Percentiles rank a stretch among this genome's conserved stretches.
Conservation (phyloP, 805 yeast genomes). For the Saturnispora saitoi region DNA sequence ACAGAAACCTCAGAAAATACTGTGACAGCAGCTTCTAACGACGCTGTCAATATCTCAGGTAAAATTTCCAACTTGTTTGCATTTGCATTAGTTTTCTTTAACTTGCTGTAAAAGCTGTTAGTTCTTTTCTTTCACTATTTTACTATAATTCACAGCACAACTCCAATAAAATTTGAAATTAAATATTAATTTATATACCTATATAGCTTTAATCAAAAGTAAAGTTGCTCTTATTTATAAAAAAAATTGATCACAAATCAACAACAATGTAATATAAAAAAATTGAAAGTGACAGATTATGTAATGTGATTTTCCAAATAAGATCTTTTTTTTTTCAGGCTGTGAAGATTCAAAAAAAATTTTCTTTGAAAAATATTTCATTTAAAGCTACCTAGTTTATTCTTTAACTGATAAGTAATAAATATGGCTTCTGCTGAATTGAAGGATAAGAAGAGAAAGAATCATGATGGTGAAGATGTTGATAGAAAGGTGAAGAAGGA, state of each 20-base stretch:
- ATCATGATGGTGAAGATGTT: slow-evolving; percentile 19
- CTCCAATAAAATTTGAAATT: background rate
- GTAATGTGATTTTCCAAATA: no score
- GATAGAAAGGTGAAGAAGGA: slow-evolving; percentile 27
- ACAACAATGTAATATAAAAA: no score
- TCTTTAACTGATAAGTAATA: slow-evolving; percentile 3
- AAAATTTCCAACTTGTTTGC: background rate
- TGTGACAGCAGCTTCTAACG: background rate
- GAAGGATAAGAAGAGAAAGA: slow-evolving; percentile 23
- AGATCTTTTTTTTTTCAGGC: background rate
- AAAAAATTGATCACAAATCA: no score
- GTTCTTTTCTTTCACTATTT: background rate
- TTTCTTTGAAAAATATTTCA: background rate
- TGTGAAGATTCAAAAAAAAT: background rate
- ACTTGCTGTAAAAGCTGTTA: background rate
- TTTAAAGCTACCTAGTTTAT: background rate
- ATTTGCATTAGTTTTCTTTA: background rate
- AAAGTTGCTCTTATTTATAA: no score
- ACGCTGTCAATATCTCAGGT: background rate
- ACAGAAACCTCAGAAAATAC: background rate
- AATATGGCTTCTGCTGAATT: slow-evolving; percentile 22
- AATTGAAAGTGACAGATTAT: no score
- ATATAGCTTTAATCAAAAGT: background rate
- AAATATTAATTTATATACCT: background rate
- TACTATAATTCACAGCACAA: background rate